Base-by-base conservation (phyloP, 257 asterid genomes). In the Solanum medicagineum region DNA sequence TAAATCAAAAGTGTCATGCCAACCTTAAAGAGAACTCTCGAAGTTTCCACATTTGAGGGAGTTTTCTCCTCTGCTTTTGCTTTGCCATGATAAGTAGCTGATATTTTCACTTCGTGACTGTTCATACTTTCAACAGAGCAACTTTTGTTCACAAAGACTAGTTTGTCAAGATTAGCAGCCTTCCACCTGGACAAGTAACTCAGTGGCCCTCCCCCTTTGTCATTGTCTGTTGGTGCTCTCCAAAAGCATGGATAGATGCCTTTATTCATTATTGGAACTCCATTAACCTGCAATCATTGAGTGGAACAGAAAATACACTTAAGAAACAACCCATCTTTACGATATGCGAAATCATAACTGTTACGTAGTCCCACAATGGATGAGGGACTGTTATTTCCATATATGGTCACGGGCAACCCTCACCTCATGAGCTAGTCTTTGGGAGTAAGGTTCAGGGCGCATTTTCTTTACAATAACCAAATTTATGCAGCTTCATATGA, bases 221-320 rank as follows among this genome's bases (percentile, higher is more conserved):
- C 99, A 86, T 97, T 97, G 87, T 97, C 99, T 6, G 92, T 95
- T 63, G 98, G 99, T 59, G 99, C 98, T 87, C 99, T 92, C 99
- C 99, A 95, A 85, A 97, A 95, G 95, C 98, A 97, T 45, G 98
- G 99, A 63, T 87, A 57, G 59, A 95, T 92, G 84, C 99, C 98
- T 87, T 88, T 89, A 87, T 87, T 89, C 97, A 95, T 88, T 80
- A 95, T 92, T 19, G 45, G 55, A 86, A 90, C 93, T 60, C 93
- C 96, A 29, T 85, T 89, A 70, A 95, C 97, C 99, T 96, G 80
- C 74, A 85, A 65, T 77, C 32, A 71, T 68, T 66, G 75, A 63
- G 57, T 73, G 81, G 81, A 73, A n/a, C 81, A 73, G 56, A 44
- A 32, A 63, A 45, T 62, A 45, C 16, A 83, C 40, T 65, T 65